Evolutionary conservation across 2,329 filamentous ascomycete species (phyloP), one percentile per base, ranked within the genome.

Genomic region (Verticillium klebahnii): DNA sequence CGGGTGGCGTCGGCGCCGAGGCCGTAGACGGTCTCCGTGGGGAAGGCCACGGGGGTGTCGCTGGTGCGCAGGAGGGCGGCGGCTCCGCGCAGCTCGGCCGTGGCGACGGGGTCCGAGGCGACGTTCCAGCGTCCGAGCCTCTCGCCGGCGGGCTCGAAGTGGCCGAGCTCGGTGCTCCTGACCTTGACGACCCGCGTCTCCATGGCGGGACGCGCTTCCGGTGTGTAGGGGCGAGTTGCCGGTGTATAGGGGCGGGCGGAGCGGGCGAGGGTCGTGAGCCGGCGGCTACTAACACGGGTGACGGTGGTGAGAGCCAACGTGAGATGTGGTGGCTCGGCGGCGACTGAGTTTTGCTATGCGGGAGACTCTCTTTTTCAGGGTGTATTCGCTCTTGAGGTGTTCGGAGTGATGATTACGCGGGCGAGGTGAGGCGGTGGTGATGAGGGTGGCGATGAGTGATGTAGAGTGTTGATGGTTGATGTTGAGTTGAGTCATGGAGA

Each of bases 11-110:
- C 95, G 15, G 95, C 95, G n/a, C 93, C 95, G 8, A 99, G 83
- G 0, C 95, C 95, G 73, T 99, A 99, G 0, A 99, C 95, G 0
- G 95, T 99, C 77, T 99, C 95, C 0, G 95, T 99, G 0, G 95
- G 95, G 72, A 99, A 99, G 1, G 92, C 95, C 57, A 99, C 92
- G 5, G 95, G 95, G 3, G 84, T 83, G 71, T 91, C 83, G 59
- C 83, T 87, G 19, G 81, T 80, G 59, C 80, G 84, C 39, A 97
- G 79, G 66, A 88, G 82, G 14, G 81, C 72, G 2, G 91, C 92
- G 1, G 92, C 92, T 61, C 86, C 78, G 62, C 79, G 76, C 40
- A 96, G 80, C 31, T 75, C 72, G 1, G 67, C 69, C 45, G 80
- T 63, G 7, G 73, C 72, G 7, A 72, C 69, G 0, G 67, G 62